phyloP scores from a whole-genome alignment of 129 eudicot species.

The Kitagawia praeruptora region DNA sequence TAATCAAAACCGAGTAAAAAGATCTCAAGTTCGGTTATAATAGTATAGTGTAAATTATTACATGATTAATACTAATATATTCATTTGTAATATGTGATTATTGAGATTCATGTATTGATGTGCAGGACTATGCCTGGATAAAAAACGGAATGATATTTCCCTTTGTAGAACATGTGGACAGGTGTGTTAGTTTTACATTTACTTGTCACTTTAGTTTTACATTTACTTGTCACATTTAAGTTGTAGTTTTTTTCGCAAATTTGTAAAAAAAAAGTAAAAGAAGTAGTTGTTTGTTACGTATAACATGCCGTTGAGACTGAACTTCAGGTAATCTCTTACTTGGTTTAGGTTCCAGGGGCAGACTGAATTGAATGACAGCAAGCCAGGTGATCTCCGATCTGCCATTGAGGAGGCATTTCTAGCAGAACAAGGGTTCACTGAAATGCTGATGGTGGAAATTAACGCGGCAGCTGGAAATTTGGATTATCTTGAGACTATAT shows the following conservation, averaged over 20 bases:
- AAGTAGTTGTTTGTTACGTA: slow-evolving; percentile 6
- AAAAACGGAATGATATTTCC: slow-evolving; percentile 68
- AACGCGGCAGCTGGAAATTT: slow-evolving; percentile 85
- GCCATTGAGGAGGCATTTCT: slow-evolving; percentile 96
- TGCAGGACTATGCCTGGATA: slow-evolving; percentile 91
- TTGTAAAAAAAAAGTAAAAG: background rate
- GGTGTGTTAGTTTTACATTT: slow-evolving; percentile 32
- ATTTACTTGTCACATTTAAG: background rate
- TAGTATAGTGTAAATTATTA: background rate
- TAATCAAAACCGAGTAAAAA: no score
- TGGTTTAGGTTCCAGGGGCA: slow-evolving; percentile 85
- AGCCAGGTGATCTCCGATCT: slow-evolving; percentile 68
- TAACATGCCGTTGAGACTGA: background rate
- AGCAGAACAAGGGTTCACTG: slow-evolving; percentile 84
- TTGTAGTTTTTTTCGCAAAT: background rate
- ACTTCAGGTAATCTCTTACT: slow-evolving; percentile 11
- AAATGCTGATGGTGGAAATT: slow-evolving; percentile 87
- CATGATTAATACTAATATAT: background rate
- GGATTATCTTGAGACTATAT: slow-evolving; percentile 49
- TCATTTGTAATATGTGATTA: slow-evolving; percentile 6
- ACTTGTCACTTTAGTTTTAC: slow-evolving; percentile 3
- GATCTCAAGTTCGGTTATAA: no score
- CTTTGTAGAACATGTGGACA: slow-evolving; percentile 71
- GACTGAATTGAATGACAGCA: slow-evolving; percentile 59
- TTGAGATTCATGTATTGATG: slow-evolving; percentile 16